Evolutionary conservation across 371 early-diverging fungal species (phyloP).

Genomic region (Apophysomyces variabilis): DNA sequence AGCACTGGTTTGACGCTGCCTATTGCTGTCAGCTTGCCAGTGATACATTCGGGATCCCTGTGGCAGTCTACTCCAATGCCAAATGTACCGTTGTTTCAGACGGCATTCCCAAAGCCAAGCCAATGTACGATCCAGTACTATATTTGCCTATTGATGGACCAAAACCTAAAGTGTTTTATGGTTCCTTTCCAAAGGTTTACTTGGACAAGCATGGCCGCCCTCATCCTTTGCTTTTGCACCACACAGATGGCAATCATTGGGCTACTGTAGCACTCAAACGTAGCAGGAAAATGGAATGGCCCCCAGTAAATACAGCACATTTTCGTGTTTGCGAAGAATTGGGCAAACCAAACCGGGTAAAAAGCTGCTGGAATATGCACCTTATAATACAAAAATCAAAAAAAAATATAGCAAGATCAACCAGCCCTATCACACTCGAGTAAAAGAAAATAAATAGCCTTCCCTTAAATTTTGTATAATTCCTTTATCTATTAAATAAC

Average conservation of each 20-base stretch:
- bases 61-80: not conserved
- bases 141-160: no score
- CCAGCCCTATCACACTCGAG: not conserved
- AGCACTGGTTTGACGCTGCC: slow-evolving; percentile 6
- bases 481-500: no score
- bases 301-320: not conserved
- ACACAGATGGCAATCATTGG: not conserved
- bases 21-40: slow-evolving; percentile 10
- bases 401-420: not conserved
- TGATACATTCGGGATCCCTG: slow-evolving; percentile 7
- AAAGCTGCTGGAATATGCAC: no score
- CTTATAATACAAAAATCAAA: not conserved
- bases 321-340: not conserved
- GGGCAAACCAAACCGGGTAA: not conserved
- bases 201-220: not conserved
- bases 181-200: not conserved
- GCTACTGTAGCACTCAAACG: not conserved
- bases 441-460: not conserved
- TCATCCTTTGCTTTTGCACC: not conserved
- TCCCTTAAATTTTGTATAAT: no score
- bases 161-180: not conserved
- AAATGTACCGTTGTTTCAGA: slow-evolving; percentile 5
- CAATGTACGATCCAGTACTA: no score
- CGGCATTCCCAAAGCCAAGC: no score
- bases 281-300: not conserved